Conservation (phyloP, 1,284 basidiomycete genomes). For the Malassezia nana region DNA sequence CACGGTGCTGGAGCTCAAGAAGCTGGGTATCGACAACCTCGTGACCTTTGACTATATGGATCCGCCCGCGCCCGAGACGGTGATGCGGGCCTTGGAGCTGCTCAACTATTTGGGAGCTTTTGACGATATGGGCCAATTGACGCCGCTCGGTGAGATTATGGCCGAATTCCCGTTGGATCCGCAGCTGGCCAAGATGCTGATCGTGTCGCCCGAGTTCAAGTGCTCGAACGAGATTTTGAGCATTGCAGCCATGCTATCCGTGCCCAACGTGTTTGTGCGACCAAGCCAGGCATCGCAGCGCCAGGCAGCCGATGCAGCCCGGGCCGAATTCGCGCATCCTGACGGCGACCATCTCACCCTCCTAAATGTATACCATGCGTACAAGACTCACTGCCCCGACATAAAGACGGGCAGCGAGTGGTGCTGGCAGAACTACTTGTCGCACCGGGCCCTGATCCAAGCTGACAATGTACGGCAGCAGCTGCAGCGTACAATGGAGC, state of each 20-base stretch:
- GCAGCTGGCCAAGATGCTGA: slow-evolving; percentile 83
- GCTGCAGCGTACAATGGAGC: slow-evolving; percentile 84
- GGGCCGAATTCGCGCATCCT: slow-evolving; percentile 76
- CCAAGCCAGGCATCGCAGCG: slow-evolving; percentile 58
- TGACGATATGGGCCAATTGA: slow-evolving; percentile 88
- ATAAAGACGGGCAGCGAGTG: slow-evolving; percentile 54
- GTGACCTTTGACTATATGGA: slow-evolving; percentile 72
- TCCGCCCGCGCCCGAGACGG: slow-evolving; percentile 71
- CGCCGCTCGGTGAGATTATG: slow-evolving; percentile 79
- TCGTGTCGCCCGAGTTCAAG: slow-evolving; percentile 83
- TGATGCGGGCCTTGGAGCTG: slow-evolving; percentile 93
- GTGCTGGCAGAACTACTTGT: slow-evolving; percentile 88
- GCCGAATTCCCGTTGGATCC: slow-evolving; percentile 97
- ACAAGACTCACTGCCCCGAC: slow-evolving; percentile 56
- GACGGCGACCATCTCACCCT: slow-evolving; percentile 92
- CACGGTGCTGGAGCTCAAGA: slow-evolving; percentile 85
- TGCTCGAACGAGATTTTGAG: slow-evolving; percentile 93
- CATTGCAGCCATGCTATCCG: slow-evolving; percentile 85
- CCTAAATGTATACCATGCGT: slow-evolving; percentile 91
- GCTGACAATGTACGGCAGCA: slow-evolving; percentile 94
- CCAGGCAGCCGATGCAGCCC: slow-evolving; percentile 83
- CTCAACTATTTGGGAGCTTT: slow-evolving; percentile 84
- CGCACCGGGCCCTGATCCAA: slow-evolving; percentile 70
- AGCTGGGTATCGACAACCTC: slow-evolving; percentile 61
- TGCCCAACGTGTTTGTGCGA: slow-evolving; percentile 86